Percentiles rank a stretch among this genome's conserved stretches.
phyloP scores from a whole-genome alignment of 164 flowering plant species.

The Nelumbo lutea region DNA sequence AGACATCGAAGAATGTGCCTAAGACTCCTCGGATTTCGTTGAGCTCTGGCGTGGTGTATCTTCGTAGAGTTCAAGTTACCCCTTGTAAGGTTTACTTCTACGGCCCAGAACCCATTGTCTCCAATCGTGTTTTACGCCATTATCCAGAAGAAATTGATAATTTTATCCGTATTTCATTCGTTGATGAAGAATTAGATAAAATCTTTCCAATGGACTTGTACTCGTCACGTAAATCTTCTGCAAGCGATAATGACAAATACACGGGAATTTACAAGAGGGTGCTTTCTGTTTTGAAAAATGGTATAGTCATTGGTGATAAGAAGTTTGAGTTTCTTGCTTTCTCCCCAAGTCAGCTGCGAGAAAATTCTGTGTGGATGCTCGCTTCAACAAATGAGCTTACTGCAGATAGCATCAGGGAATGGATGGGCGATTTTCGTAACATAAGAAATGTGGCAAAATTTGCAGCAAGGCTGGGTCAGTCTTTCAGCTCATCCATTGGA shows the following conservation, averaged over 20 bases:
- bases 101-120: constrained; percentile 77
- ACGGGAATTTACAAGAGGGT: constrained; percentile 60
- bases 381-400: constrained; percentile 47
- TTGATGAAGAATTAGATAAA: constrained; percentile 71
- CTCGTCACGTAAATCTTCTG: constrained; percentile 24
- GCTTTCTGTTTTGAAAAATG: constrained; percentile 43
- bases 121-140: constrained; percentile 68
- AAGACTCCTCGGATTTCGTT: constrained; percentile 37
- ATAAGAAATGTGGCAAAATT: constrained; percentile 84
- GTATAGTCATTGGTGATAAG: constrained; percentile 71
- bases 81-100: constrained; percentile 68
- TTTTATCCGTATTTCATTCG: constrained; percentile 73
- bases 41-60: constrained; percentile 64
- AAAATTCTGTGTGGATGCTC: constrained; percentile 91
- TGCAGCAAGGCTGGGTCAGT: constrained; percentile 94
- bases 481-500: constrained; percentile 81
- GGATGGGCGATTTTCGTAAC: constrained; percentile 77
- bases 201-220: constrained; percentile 47
- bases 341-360: constrained; percentile 80
- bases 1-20: constrained; percentile 12
- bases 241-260: constrained; percentile 13
- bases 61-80: constrained; percentile 69
- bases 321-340: constrained; percentile 91
- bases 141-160: constrained; percentile 47
- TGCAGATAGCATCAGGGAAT: constrained; percentile 54